Evolutionary conservation across 345 rosid genomes (phyloP).

Genomic region (Acer yangbiense): DNA sequence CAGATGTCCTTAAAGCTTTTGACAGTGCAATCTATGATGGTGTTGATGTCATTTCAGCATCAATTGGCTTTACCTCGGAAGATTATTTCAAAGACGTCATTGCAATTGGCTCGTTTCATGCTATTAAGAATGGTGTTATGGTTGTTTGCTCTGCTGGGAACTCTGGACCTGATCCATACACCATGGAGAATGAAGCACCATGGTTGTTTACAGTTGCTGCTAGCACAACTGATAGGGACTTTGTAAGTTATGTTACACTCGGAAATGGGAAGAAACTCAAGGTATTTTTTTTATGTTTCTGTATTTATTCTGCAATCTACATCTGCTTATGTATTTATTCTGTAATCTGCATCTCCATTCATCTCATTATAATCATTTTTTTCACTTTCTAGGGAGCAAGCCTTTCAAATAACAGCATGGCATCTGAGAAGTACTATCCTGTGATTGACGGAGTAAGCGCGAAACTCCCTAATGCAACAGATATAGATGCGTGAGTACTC

Average conservation of each 20-base stretch:
- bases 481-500: conserved; percentile 21
- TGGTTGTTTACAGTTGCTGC: conserved; percentile 85
- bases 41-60: conserved; percentile 29
- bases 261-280: conserved; percentile 43
- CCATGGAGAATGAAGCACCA: conserved; percentile 65
- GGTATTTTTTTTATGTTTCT: conserved; percentile 34
- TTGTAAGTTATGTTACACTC: conserved; percentile 47
- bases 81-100: conserved; percentile 35
- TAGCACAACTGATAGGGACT: conserved; percentile 70
- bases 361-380: neutral
- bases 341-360: too few relatives aligned
- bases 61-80: conserved; percentile 33
- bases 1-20: conserved; percentile 58
- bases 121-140: conserved; percentile 35
- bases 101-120: conserved; percentile 46
- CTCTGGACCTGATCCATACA: conserved; percentile 55
- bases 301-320: neutral
- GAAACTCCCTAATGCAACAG: conserved; percentile 16
- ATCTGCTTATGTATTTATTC: neutral
- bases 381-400: conserved; percentile 21
- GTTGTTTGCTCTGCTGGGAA: conserved; percentile 63
- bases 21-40: conserved; percentile 53
- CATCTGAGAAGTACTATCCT: conserved; percentile 19
- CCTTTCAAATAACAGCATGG: neutral
- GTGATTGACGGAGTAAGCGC: conserved; percentile 11